Percentiles rank a stretch among this genome's conserved stretches.
These are phyloP conservation scores for Platanthera guangdongensis DNA, from an alignment of 106 monocot genomes.

Conservation along the genomic window DNA sequence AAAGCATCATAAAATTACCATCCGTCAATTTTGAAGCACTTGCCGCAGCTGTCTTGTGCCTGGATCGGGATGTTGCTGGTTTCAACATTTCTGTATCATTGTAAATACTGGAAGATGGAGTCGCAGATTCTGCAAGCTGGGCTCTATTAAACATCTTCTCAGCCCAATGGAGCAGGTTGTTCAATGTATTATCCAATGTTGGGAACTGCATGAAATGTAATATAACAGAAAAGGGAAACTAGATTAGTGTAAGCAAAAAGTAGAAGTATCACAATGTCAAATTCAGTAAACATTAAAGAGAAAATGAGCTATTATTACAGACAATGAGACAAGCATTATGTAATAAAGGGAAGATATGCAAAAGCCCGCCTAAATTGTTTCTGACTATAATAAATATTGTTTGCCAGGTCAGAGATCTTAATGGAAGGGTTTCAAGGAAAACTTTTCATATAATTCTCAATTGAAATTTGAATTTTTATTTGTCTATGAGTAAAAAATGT, in stretches of 20 bases:
- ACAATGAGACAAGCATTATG: not conserved
- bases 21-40: constrained; percentile 7
- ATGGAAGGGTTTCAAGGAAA: not conserved
- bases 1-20: constrained; percentile 16
- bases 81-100: constrained; percentile 8
- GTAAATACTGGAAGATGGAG: constrained; percentile 14
- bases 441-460: not conserved
- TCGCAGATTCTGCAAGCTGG: constrained; percentile 10
- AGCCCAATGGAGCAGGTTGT: constrained; percentile 36
- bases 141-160: constrained; percentile 34
- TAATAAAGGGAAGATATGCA: constrained; percentile 2
- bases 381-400: not conserved
- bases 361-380: not conserved
- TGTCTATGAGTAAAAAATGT: not conserved
- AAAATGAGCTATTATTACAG: not conserved
- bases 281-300: not conserved
- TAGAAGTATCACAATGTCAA: not conserved
- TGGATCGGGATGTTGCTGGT: constrained; percentile 7
- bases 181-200: constrained; percentile 26
- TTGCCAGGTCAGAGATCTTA: not conserved
- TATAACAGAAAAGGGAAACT: not conserved
- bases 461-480: not conserved
- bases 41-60: constrained; percentile 14
- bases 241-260: not conserved
- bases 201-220: constrained; percentile 1